Evolutionary conservation across 2,329 filamentous ascomycete species (phyloP).

Genomic region (Aspergillus fijiensis): DNA sequence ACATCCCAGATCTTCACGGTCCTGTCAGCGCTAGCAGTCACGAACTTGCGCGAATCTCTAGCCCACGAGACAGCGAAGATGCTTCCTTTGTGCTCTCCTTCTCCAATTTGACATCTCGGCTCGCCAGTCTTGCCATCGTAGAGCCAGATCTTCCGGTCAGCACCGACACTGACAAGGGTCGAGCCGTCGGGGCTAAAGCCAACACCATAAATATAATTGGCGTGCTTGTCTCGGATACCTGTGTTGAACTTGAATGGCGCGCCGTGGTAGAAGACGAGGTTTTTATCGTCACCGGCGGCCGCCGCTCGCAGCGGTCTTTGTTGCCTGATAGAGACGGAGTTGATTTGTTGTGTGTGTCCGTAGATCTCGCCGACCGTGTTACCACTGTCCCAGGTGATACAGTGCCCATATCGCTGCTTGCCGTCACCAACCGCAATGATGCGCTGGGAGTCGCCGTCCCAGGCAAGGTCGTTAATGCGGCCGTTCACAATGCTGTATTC

Average conservation of each 20-base stretch:
- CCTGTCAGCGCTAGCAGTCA: conserved; percentile 89
- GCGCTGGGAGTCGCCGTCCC: conserved; percentile 95
- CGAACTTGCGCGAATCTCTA: conserved; percentile 78
- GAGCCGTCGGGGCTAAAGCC: conserved; percentile 88
- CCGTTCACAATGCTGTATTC: conserved; percentile 95
- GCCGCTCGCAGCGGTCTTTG: conserved; percentile 88
- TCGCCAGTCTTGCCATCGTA: conserved; percentile 97
- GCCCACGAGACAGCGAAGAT: conserved; percentile 93
- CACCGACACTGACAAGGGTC: conserved; percentile 80
- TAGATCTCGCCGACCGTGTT: conserved; percentile 94
- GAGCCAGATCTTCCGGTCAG: conserved; percentile 88
- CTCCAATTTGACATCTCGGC: conserved; percentile 66
- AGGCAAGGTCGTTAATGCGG: conserved; percentile 92
- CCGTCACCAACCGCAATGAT: conserved; percentile 96
- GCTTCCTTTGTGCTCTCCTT: conserved; percentile 82
- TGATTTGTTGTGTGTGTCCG: conserved; percentile 87
- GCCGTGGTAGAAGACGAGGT: conserved; percentile 88
- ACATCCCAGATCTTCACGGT: conserved; percentile 94
- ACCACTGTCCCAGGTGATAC: conserved; percentile 91
- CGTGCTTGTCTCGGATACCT: conserved; percentile 76
- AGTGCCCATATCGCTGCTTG: conserved; percentile 88
- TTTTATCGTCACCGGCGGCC: conserved; percentile 86
- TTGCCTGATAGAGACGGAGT: conserved; percentile 83
- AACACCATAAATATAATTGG: conserved; percentile 83
- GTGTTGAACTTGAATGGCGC: conserved; percentile 94